Evolutionary conservation across 1,139 yeast species (phyloP).

Genomic region (Pichia kudriavzevii): DNA sequence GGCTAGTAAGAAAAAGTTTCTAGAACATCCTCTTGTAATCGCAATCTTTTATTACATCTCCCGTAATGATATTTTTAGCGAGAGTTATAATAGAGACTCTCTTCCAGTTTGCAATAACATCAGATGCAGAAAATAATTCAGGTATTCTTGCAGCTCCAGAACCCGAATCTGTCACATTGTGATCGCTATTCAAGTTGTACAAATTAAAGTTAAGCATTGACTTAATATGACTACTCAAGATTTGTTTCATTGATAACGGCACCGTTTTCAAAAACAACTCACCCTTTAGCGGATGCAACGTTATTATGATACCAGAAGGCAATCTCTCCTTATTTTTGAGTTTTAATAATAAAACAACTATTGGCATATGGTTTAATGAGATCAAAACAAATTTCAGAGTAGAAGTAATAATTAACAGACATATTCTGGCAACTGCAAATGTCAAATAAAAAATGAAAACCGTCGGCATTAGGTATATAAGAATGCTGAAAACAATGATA

Average conservation of each 20-base stretch:
- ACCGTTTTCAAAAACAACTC: slow-evolving; percentile 19
- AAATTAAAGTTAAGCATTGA: slow-evolving; percentile 25
- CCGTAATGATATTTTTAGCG: slow-evolving; percentile 19
- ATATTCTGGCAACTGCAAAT: slow-evolving; percentile 55
- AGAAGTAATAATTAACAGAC: slow-evolving; percentile 44
- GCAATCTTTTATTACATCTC: slow-evolving; percentile 23
- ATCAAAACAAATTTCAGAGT: slow-evolving; percentile 56
- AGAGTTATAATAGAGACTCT: slow-evolving; percentile 18
- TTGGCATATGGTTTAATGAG: slow-evolving; percentile 72
- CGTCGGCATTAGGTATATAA: slow-evolving; percentile 77
- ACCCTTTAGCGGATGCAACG: slow-evolving; percentile 18
- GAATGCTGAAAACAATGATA: slow-evolving; percentile 74
- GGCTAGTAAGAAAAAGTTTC: too few relatives aligned
- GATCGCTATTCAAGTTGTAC: slow-evolving; percentile 17
- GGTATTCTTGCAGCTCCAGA: slow-evolving; percentile 1
- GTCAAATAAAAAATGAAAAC: slow-evolving; percentile 75
- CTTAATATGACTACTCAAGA: slow-evolving; percentile 22
- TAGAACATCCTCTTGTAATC: slow-evolving; percentile 27
- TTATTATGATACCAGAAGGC: slow-evolving; percentile 77
- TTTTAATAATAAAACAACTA: slow-evolving; percentile 72
- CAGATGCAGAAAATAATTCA: too few relatives aligned
- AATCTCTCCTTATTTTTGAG: slow-evolving; percentile 75
- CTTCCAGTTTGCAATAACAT: slow-evolving; percentile 23
- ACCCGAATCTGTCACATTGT: too few relatives aligned
- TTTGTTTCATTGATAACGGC: slow-evolving; percentile 20